Conservation (phyloP, 805 yeast species). For the Nakazawaea ambrosiae region DNA sequence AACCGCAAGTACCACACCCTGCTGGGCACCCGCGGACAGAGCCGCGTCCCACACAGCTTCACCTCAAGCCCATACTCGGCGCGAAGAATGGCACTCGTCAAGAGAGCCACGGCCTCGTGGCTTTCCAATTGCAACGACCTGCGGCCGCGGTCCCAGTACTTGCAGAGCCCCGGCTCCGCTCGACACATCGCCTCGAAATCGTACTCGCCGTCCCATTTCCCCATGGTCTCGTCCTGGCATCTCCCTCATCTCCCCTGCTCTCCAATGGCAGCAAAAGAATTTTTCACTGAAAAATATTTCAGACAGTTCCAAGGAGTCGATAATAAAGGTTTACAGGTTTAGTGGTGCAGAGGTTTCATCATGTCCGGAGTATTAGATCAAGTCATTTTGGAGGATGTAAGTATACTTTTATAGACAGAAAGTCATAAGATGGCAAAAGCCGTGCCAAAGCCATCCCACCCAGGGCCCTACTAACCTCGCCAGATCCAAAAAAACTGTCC, state of each 20-base stretch:
- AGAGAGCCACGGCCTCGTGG: slow-evolving; percentile 16
- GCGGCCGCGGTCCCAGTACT: slow-evolving; percentile 10
- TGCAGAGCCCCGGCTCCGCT: not conserved
- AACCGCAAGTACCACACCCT: slow-evolving; percentile 22
- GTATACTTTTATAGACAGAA: slow-evolving; percentile 13
- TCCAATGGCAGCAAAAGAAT: no score
- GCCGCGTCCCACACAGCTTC: slow-evolving; percentile 12
- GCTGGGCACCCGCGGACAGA: slow-evolving; percentile 26
- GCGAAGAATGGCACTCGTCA: slow-evolving; percentile 17
- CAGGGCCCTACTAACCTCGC: not conserved
- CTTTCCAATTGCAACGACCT: slow-evolving; percentile 16
- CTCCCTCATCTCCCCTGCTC: no score
- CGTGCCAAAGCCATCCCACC: no score
- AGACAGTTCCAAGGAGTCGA: no score
- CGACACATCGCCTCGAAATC: not conserved
- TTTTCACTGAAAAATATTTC: no score
- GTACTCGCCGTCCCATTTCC: no score
- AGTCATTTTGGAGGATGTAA: slow-evolving; percentile 63
- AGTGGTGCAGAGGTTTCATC: no score
- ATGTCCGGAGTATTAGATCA: slow-evolving; percentile 58
- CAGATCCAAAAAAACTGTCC: slow-evolving; percentile 71
- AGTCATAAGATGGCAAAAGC: not conserved
- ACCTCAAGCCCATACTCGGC: slow-evolving; percentile 14
- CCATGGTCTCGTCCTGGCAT: no score
- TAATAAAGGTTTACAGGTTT: no score